Evolutionary conservation across 441 rosid species (phyloP).

Genomic region (Jatropha multifida): DNA sequence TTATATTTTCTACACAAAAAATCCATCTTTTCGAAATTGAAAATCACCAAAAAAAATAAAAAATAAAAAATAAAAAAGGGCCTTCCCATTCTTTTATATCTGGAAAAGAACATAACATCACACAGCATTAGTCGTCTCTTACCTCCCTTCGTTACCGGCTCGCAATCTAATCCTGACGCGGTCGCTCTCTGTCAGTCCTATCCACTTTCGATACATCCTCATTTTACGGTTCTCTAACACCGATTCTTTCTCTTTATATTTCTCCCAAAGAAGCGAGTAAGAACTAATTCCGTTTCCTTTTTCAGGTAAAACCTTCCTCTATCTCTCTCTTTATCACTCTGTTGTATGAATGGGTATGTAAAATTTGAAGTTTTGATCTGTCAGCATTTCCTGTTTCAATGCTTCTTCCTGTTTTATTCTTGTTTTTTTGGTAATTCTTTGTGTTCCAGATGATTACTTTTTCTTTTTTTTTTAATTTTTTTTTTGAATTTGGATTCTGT

Average conservation of each 20-base stretch:
- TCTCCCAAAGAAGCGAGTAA: too few relatives aligned
- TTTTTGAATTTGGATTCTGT: neutral
- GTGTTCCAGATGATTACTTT: neutral
- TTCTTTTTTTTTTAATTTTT: neutral
- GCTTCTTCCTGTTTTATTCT: neutral
- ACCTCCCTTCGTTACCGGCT: neutral
- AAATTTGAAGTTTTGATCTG: slow-evolving; percentile 5
- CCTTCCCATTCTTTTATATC: neutral
- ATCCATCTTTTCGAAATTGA: neutral
- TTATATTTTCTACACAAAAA: neutral
- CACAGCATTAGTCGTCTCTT: neutral
- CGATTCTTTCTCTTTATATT: neutral
- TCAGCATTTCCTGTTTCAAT: slow-evolving; percentile 6
- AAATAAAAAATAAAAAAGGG: neutral
- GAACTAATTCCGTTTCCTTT: slow-evolving; percentile 9
- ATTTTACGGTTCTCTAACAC: slow-evolving; percentile 17
- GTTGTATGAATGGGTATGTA: neutral
- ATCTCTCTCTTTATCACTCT: slow-evolving; percentile 4
- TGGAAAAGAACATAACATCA: neutral
- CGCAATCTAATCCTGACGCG: slow-evolving; percentile 40
- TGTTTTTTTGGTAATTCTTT: neutral
- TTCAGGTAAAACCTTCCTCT: slow-evolving; percentile 18
- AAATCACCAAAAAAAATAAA: neutral
- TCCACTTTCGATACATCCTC: slow-evolving; percentile 27
- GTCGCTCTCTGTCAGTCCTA: slow-evolving; percentile 39